A percentile compares a stretch with the other conserved stretches of the same genome.
phyloP scores from a whole-genome alignment of 352 stramenopile species.

The Phytophthora fragariae region DNA sequence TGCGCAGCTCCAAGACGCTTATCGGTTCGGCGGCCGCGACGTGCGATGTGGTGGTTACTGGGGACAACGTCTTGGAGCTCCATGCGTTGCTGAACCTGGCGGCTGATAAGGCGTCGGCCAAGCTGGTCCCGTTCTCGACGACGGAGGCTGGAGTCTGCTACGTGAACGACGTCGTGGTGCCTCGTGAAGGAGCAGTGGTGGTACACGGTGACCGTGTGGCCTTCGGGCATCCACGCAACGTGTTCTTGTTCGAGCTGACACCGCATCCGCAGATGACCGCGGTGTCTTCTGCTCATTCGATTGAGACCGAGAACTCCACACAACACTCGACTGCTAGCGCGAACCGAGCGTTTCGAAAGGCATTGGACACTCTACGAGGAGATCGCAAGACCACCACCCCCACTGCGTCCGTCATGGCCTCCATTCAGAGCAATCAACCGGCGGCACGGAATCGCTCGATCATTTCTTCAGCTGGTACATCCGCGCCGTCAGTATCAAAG shows the following conservation, averaged over 20 bases:
- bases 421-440: constrained; percentile 23
- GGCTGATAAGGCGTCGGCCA: constrained; percentile 42
- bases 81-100: constrained; percentile 66
- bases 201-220: constrained; percentile 71
- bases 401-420: constrained; percentile 26
- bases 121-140: constrained; percentile 63
- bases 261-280: constrained; percentile 12
- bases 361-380: constrained; percentile 56
- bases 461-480: constrained; percentile 17
- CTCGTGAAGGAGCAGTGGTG: constrained; percentile 48
- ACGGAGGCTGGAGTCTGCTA: constrained; percentile 50
- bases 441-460: constrained; percentile 1
- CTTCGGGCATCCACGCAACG: constrained; percentile 53
- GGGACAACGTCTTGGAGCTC: constrained; percentile 53
- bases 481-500: constrained; percentile 6
- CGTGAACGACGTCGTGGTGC: constrained; percentile 54
- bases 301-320: constrained; percentile 9
- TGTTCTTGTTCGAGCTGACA: constrained; percentile 65
- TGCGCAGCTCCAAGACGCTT: constrained; percentile 70
- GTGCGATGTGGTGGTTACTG: constrained; percentile 66
- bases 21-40: constrained; percentile 53
- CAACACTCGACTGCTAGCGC: not conserved
- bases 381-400: constrained; percentile 37
- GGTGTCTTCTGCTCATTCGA: not conserved
- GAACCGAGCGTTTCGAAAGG: constrained; percentile 47